These are phyloP conservation scores for Pholiota adiposa DNA, from an alignment of 1,284 basidiomycete genomes.

Conservation along the genomic window DNA sequence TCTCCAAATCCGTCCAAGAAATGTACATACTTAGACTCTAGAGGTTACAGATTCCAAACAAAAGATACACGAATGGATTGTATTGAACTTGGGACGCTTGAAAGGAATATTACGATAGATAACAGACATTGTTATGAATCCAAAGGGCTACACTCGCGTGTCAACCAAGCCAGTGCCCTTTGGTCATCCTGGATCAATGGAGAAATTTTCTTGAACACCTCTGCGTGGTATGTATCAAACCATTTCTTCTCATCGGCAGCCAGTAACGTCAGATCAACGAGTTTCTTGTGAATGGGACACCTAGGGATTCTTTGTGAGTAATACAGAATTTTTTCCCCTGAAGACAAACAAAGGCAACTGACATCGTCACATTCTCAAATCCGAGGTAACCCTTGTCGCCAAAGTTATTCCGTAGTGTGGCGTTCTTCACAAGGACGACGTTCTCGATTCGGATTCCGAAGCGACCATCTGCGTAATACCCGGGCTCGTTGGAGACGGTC, in stretches of 20 bases:
- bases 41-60: not conserved
- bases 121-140: slow-evolving; percentile 27
- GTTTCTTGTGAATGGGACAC: slow-evolving; percentile 89
- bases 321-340: not conserved
- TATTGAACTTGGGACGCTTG: no score
- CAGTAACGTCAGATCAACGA: slow-evolving; percentile 75
- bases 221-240: slow-evolving; percentile 87
- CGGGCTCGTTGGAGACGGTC: slow-evolving; percentile 94
- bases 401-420: slow-evolving; percentile 82
- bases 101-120: no score
- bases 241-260: slow-evolving; percentile 73
- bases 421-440: slow-evolving; percentile 77
- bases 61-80: not conserved
- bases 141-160: slow-evolving; percentile 65
- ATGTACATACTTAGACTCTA: not conserved
- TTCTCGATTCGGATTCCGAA: slow-evolving; percentile 96
- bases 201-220: slow-evolving; percentile 77
- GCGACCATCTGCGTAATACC: slow-evolving; percentile 90
- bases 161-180: slow-evolving; percentile 80
- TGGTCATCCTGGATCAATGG: slow-evolving; percentile 74
- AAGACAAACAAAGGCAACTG: slow-evolving; percentile 37
- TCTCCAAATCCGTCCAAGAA: not conserved
- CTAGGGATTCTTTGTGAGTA: slow-evolving; percentile 23
- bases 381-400: slow-evolving; percentile 82
- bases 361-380: slow-evolving; percentile 88